These are phyloP conservation scores for Chernovozyma aurita DNA, from an alignment of 1,139 yeast genomes.

Conservation along the genomic window DNA sequence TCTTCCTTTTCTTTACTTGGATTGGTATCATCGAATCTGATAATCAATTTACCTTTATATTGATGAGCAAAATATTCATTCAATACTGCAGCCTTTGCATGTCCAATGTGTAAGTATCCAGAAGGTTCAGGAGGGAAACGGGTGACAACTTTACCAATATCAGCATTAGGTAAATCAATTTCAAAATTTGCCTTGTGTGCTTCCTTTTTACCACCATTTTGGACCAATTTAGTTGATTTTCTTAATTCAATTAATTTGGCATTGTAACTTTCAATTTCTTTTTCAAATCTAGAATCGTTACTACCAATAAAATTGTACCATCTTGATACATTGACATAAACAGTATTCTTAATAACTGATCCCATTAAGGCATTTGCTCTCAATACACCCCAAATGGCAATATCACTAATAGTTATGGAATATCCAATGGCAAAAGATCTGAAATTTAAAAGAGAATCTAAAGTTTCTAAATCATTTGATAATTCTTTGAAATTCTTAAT, in stretches of 20 bases:
- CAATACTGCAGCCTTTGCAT: constrained; percentile 93
- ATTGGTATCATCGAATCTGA: constrained; percentile 95
- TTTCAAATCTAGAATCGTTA: constrained; percentile 58
- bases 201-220: constrained; percentile 65
- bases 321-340: constrained; percentile 81
- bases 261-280: constrained; percentile 61
- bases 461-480: constrained; percentile 68
- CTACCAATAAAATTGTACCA: constrained; percentile 83
- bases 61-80: constrained; percentile 93
- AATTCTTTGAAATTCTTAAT: constrained; percentile 87
- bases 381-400: constrained; percentile 89
- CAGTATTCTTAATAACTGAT: constrained; percentile 79
- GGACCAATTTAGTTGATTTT: constrained; percentile 47
- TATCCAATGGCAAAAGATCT: constrained; percentile 76
- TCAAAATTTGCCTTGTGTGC: constrained; percentile 88
- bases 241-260: constrained; percentile 70
- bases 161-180: constrained; percentile 86
- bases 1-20: constrained; percentile 93
- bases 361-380: constrained; percentile 93
- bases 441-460: constrained; percentile 81
- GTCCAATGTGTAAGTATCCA: constrained; percentile 92
- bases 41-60: constrained; percentile 89
- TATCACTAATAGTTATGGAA: constrained; percentile 67
- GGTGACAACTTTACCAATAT: constrained; percentile 90
- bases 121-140: constrained; percentile 93